These are phyloP conservation scores for Eragrostis curvula DNA, from an alignment of 176 grass and related monocot species.

Conservation along the genomic window DNA sequence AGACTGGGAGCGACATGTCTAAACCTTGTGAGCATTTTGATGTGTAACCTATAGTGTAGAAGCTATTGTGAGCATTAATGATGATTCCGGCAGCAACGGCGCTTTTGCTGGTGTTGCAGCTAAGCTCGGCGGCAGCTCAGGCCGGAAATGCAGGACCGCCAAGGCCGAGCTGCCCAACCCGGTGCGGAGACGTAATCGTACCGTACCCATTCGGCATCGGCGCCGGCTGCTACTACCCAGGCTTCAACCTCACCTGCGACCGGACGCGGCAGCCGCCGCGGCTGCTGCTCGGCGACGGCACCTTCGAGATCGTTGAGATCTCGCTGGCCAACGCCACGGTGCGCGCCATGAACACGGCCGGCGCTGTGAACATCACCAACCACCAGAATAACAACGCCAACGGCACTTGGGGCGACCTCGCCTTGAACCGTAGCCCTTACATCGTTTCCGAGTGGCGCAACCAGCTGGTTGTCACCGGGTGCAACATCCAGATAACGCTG, in stretches of 20 bases:
- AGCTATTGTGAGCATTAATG: background rate
- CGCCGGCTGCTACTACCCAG: background rate
- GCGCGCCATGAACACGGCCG: background rate
- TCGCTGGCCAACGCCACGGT: constrained; percentile 21
- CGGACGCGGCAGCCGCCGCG: background rate
- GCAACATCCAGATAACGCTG: constrained; percentile 15
- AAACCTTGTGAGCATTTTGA: background rate
- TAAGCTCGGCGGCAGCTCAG: background rate
- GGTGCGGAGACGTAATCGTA: constrained; percentile 19
- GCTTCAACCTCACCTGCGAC: constrained; percentile 42
- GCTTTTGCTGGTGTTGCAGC: background rate
- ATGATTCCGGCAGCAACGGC: background rate
- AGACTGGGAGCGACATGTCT: background rate
- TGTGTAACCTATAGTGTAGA: background rate
- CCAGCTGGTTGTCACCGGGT: constrained; percentile 7
- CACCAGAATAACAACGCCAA: background rate
- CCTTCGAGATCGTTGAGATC: constrained; percentile 14
- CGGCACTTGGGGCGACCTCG: background rate
- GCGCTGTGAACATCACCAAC: background rate
- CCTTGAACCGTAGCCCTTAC: background rate
- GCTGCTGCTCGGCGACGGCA: constrained; percentile 28
- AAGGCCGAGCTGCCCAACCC: background rate
- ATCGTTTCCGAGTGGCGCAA: background rate
- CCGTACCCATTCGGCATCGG: constrained; percentile 32
- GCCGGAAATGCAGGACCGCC: background rate